Base-by-base conservation (phyloP, 257 asterid genomes). In the Pogostemon cablin region DNA sequence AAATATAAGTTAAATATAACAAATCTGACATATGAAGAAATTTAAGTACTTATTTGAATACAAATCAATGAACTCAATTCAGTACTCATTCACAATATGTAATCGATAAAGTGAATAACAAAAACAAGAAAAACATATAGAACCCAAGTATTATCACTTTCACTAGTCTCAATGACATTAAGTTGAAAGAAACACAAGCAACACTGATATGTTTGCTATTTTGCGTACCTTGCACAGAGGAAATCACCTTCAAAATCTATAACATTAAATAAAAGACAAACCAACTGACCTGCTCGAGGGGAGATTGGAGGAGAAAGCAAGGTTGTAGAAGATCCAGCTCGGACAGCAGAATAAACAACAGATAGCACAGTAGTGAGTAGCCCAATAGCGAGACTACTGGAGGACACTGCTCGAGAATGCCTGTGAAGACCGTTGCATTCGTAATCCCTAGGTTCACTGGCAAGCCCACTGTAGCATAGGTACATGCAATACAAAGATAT, bases 361-460 rank as follows among this genome's bases (percentile, higher is more conserved):
- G 92, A 88, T 3, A 92, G 79, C 12, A 90, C 92, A 7, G 95
- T 92, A 17, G 98, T 92, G 41, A 90, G 68, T 49, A 90, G 81
- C 69, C 98, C 98, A 48, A 92, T 42, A 43, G 87, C 75, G 58
- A 92, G 95, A 67, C 91, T 83, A 52, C 96, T 81, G 52, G 90
- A 82, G 68, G 96, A 87, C 75, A 88, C 95, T 71, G 95, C 97
- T 77, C 74, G 85, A 9, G 95, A 88, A 63, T 92, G 97, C 81
- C 75, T 92, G 86, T 90, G 98, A 77, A 92, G 85, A 75, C 96
- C 92, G 73, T 90, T 88, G 85, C 96, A 92, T 65, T 84, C 92
- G 32, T 83, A 92, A 65, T 90, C 96, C 80, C 98, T 85, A 38
- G 96, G 96, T 78, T 90, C 96, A 83, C 98, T 90, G 42, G 98